Evolutionary conservation across 768 basidiomycete species (phyloP).

Genomic region (Arthromyces matolae): DNA sequence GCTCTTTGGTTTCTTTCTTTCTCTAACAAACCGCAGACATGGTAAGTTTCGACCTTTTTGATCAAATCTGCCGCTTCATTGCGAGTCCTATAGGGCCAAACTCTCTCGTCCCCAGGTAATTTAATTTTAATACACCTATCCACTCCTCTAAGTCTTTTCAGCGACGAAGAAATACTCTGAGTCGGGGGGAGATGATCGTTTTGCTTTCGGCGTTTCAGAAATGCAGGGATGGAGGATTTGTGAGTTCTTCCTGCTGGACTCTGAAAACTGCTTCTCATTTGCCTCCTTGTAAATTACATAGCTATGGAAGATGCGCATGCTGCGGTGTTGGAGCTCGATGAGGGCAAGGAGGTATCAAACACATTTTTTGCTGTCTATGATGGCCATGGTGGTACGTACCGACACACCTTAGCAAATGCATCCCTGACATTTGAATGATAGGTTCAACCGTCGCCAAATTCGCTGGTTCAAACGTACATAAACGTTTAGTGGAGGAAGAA

Average conservation of each 20-base stretch:
- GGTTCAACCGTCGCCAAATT: slow-evolving; percentile 83
- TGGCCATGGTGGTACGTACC: slow-evolving; percentile 85
- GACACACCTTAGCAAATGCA: not conserved
- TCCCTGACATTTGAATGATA: slow-evolving; percentile 29
- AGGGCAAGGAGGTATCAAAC: slow-evolving; percentile 43
- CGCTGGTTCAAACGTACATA: slow-evolving; percentile 82
- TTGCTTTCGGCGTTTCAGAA: slow-evolving; percentile 78
- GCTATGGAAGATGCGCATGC: slow-evolving; percentile 98
- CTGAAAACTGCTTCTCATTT: not conserved
- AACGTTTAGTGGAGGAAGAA: slow-evolving; percentile 68
- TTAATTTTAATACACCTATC: slow-evolving; percentile 23
- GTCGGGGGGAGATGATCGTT: slow-evolving; percentile 65
- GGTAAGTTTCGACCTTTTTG: slow-evolving; percentile 25
- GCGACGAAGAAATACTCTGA: slow-evolving; percentile 82
- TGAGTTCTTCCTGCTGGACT: slow-evolving; percentile 45
- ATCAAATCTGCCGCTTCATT: slow-evolving; percentile 8
- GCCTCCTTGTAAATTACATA: slow-evolving; percentile 27
- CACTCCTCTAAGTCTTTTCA: slow-evolving; percentile 27
- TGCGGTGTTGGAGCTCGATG: slow-evolving; percentile 65
- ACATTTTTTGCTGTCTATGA: slow-evolving; percentile 97
- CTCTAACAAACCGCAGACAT: slow-evolving; percentile 16
- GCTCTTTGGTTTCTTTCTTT: slow-evolving; percentile 8
- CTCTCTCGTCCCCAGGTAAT: slow-evolving; percentile 75
- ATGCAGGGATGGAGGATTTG: slow-evolving; percentile 99
- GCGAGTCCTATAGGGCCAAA: slow-evolving; percentile 65